Conservation (phyloP, 345 rosid species). For the Balakata baccata region DNA sequence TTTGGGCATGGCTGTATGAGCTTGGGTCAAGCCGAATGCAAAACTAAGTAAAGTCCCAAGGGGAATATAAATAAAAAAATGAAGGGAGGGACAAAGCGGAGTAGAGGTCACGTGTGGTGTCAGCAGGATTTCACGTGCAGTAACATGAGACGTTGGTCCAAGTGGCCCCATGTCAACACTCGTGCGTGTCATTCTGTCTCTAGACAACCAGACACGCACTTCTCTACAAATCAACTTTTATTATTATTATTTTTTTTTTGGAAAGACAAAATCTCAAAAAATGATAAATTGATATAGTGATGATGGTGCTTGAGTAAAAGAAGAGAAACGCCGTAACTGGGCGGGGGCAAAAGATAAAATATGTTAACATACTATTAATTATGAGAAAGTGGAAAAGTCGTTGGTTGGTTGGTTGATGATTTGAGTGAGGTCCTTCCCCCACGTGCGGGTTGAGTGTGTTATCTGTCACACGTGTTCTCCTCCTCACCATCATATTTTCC, state of each 20-base stretch:
- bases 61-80: neutral
- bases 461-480: constrained; percentile 19
- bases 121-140: constrained; percentile 32
- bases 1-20: neutral
- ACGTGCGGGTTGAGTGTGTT: constrained; percentile 9
- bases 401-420: too few relatives aligned
- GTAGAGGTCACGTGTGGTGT: constrained; percentile 32
- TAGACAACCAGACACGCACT: constrained; percentile 33
- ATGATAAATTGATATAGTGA: too few relatives aligned
- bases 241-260: too few relatives aligned
- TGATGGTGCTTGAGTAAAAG: too few relatives aligned
- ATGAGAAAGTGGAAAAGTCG: too few relatives aligned
- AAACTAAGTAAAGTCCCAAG: too few relatives aligned
- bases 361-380: too few relatives aligned
- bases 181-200: constrained; percentile 42
- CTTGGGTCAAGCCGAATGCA: neutral
- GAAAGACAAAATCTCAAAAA: too few relatives aligned
- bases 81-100: neutral
- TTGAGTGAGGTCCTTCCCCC: neutral
- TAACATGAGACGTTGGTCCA: constrained; percentile 11
- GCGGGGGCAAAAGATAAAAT: too few relatives aligned
- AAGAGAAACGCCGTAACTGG: too few relatives aligned
- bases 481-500: too few relatives aligned
- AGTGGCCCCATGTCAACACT: constrained; percentile 25
- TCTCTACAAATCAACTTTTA: too few relatives aligned